Base-by-base conservation (phyloP, 768 basidiomycete genomes). In the Podaxis carcinomalis region DNA sequence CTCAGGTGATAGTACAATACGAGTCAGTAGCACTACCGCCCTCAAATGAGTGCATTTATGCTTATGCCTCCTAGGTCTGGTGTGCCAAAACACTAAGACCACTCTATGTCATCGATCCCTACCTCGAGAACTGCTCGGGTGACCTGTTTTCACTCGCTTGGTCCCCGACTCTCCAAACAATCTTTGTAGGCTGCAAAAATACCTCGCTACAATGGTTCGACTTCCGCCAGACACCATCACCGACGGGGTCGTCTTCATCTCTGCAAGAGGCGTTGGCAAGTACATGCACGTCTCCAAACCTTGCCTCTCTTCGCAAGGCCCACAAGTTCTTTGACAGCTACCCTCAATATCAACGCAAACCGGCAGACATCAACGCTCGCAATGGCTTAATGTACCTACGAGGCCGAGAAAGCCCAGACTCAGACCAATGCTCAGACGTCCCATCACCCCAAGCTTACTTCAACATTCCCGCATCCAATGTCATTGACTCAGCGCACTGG, bases 321-420 rank as follows among this genome's bases (percentile, higher is more conserved):
- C 93, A 95, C 78, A 92, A 91, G 64, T 97, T 97, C 75, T 97
- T 97, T 68, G 92, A 94, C 68, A 92, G 89, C 66, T 91, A 93
- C 64, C 92, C 92, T 1, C 84, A 86, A 59, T 85, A 85, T 59
- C 83, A 85, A 46, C 82, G 85, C 44, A 81, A 77, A 40, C 80
- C 88, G 5, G 89, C 90, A 1, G 90, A 92, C 68, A 75, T 89
- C 11, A 72, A 80, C 56, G 88, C 90, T 14, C 83, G 82, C 27
- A 92, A 90, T 67, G 70, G 76, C 5, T 68, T 69, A 4, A 69
- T 67, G 7, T 67, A 63, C 19, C 47, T 59, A 16, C 62, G 60
- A 40, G 74, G 72, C 3, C 70, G 73, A 36, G 69, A 64, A 7
- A 75, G 70, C 53, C 70, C 70, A 16, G 74, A 76, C 40, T 74